Evolutionary conservation across 495 filamentous ascomycete species (phyloP).

Genomic region (Neurospora cerealis): DNA sequence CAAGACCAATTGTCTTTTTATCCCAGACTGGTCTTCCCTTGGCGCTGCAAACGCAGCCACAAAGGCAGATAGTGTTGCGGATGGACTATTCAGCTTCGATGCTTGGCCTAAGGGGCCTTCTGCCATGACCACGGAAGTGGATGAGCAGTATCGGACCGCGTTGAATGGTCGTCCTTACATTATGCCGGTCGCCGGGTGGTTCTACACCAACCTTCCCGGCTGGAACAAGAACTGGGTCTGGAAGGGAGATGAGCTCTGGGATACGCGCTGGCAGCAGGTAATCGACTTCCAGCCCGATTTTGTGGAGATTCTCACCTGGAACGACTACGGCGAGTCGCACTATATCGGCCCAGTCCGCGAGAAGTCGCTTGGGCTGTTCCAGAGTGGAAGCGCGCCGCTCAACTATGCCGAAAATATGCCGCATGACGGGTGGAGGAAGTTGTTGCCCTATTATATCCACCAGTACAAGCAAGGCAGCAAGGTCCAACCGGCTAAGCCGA

Average conservation of each 20-base stretch:
- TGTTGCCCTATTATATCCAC: conserved; percentile 16
- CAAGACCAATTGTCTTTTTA: conserved; percentile 17
- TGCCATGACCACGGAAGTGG: conserved; percentile 36
- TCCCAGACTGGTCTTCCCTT: conserved; percentile 25
- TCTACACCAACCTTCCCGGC: conserved; percentile 47
- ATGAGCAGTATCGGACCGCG: conserved; percentile 34
- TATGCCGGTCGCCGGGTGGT: conserved; percentile 55
- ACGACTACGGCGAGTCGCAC: conserved; percentile 59
- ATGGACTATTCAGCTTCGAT: conserved; percentile 51
- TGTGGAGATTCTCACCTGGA: conserved; percentile 59
- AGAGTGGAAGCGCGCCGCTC: conserved; percentile 6
- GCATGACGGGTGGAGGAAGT: conserved; percentile 17
- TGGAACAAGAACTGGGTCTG: conserved; percentile 55
- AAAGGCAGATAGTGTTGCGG: conserved; percentile 35
- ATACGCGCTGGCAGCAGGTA: conserved; percentile 46
- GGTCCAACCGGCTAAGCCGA: neutral
- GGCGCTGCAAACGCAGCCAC: conserved; percentile 4
- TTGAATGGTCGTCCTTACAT: conserved; percentile 42
- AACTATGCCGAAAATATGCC: conserved; percentile 7
- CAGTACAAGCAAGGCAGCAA: conserved; percentile 11
- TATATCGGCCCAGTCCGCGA: conserved; percentile 37
- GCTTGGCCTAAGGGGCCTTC: conserved; percentile 41
- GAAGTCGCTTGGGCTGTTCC: conserved; percentile 12
- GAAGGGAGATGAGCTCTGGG: conserved; percentile 48
- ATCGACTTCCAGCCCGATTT: conserved; percentile 42